phyloP scores from a whole-genome alignment of 176 grass and related monocot genomes.

The Cymbopogon citratus region DNA sequence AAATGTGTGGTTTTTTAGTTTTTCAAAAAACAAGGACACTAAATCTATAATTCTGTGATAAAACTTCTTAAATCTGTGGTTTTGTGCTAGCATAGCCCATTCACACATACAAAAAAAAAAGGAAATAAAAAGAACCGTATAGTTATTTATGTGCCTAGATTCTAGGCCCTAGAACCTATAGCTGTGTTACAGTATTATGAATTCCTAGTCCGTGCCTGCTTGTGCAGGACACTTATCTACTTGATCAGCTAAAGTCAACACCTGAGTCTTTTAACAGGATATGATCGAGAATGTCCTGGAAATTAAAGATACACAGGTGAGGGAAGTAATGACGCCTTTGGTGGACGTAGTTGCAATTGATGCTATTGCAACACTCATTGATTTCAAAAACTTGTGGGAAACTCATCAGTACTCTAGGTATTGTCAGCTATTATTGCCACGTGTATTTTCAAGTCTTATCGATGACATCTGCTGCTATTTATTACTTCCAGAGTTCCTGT shows the following conservation, averaged over 20 bases:
- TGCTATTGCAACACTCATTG: constrained; percentile 62
- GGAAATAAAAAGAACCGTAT: neutral
- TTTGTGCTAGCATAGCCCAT: neutral
- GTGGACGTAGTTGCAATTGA: constrained; percentile 95
- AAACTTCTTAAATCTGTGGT: neutral
- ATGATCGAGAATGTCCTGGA: constrained; percentile 99
- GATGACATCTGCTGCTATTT: constrained; percentile 24
- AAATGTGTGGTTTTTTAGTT: neutral
- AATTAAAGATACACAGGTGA: constrained; percentile 97
- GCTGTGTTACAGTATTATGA: neutral
- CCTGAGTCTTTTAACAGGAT: constrained; percentile 55
- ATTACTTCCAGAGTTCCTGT: constrained; percentile 88
- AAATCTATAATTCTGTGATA: neutral
- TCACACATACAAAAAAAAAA: neutral
- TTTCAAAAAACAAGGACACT: neutral
- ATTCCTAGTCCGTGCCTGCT: constrained; percentile 14
- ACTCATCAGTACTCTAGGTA: constrained; percentile 96
- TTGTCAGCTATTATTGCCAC: neutral
- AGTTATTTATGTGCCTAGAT: constrained; percentile 5
- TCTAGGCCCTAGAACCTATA: neutral
- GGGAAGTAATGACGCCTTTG: constrained; percentile 97
- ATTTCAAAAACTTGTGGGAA: constrained; percentile 95
- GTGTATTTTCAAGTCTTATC: constrained; percentile 23
- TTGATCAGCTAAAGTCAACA: constrained; percentile 9
- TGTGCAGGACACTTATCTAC: neutral